Evolutionary conservation across 495 filamentous ascomycete genomes (phyloP).

Genomic region (Penicillium chermesinum): DNA sequence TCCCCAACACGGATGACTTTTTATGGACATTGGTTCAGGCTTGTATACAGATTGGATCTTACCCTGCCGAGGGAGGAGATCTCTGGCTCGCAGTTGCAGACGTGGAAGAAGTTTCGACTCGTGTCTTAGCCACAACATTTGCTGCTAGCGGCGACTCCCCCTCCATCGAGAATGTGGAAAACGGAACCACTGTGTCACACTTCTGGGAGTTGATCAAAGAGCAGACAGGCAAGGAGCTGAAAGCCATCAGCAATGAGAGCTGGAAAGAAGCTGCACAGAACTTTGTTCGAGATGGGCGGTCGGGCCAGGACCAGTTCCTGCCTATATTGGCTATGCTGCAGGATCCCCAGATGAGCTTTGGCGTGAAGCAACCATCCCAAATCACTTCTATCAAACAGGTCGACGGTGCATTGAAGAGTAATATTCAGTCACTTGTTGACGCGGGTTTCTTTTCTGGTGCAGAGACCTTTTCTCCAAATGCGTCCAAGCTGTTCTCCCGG

Average conservation of each 20-base stretch:
- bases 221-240: background rate
- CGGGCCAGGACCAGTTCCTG: background rate
- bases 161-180: background rate
- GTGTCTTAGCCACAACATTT: background rate
- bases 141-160: background rate
- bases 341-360: slow-evolving; percentile 8
- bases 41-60: slow-evolving; percentile 19
- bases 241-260: background rate
- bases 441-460: slow-evolving; percentile 21
- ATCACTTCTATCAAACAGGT: slow-evolving; percentile 7
- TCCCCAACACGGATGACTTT: slow-evolving; percentile 30
- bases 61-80: slow-evolving; percentile 12
- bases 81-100: slow-evolving; percentile 15
- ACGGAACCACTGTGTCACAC: background rate
- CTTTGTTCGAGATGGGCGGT: background rate
- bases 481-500: background rate
- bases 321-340: slow-evolving; percentile 5
- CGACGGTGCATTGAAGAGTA: slow-evolving; percentile 10
- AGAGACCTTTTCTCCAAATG: background rate
- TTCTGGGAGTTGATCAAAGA: background rate
- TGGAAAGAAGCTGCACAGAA: background rate
- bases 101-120: background rate
- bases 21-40: slow-evolving; percentile 29
- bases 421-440: slow-evolving; percentile 20
- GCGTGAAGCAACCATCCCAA: slow-evolving; percentile 2